phyloP scores from a whole-genome alignment of 2,329 filamentous ascomycete species.

The Mycocentrospora acerina region DNA sequence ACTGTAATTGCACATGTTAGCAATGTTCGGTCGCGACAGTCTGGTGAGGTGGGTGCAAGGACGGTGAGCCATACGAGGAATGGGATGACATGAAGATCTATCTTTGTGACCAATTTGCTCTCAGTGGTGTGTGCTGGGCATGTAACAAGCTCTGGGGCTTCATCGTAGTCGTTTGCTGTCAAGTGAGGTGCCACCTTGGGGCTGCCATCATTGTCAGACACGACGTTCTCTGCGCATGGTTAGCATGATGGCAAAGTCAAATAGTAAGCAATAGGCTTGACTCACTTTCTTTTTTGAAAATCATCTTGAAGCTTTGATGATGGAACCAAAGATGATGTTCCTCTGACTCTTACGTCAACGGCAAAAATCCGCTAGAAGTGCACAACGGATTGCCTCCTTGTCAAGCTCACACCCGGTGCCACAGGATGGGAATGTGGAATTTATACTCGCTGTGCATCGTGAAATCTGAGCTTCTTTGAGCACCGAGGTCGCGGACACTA shows the following conservation, averaged over 20 bases:
- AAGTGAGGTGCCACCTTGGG: slow-evolving; percentile 23
- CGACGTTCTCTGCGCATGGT: slow-evolving; percentile 16
- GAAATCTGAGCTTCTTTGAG: too few relatives aligned
- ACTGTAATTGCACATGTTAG: slow-evolving; percentile 12
- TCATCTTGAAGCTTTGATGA: slow-evolving; percentile 23
- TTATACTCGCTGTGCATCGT: too few relatives aligned
- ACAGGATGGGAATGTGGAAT: slow-evolving; percentile 6
- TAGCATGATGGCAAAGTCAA: slow-evolving; percentile 8
- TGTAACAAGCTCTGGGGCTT: slow-evolving; percentile 39
- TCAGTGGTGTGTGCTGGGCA: slow-evolving; percentile 55
- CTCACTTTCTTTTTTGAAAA: slow-evolving; percentile 37
- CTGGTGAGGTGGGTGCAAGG: too few relatives aligned
- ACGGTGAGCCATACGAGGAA: slow-evolving; percentile 33
- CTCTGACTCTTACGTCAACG: slow-evolving; percentile 8
- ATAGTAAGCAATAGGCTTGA: too few relatives aligned
- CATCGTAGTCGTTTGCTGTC: slow-evolving; percentile 39
- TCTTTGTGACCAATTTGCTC: slow-evolving; percentile 46
- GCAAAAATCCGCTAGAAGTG: slow-evolving; percentile 5
- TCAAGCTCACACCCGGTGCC: slow-evolving; percentile 4
- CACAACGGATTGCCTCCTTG: slow-evolving; percentile 5
- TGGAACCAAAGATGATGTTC: slow-evolving; percentile 6
- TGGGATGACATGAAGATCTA: slow-evolving; percentile 53
- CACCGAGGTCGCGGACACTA: too few relatives aligned
- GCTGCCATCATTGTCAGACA: slow-evolving; percentile 18
- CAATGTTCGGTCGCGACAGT: too few relatives aligned